These are phyloP conservation scores for Cadophora malorum DNA, from an alignment of 2,329 filamentous ascomycete species.

Conservation along the genomic window DNA sequence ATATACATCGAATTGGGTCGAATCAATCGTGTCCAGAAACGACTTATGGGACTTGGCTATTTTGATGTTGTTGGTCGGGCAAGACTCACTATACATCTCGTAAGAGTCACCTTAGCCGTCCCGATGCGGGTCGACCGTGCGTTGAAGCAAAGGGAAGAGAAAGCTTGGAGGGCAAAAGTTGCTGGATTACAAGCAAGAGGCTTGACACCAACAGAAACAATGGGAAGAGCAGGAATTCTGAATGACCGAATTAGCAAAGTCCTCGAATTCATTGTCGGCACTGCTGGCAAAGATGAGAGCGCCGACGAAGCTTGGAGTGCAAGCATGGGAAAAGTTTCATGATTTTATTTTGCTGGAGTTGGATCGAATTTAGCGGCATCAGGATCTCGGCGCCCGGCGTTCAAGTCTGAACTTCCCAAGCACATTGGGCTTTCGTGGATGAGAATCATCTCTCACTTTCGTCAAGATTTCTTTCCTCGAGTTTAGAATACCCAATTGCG, in stretches of 20 bases:
- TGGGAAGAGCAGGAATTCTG: conserved; percentile 45
- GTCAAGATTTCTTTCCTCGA: neutral
- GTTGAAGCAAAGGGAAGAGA: conserved; percentile 47
- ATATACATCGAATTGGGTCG: conserved; percentile 49
- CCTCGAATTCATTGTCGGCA: conserved; percentile 49
- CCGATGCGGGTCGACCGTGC: conserved; percentile 50
- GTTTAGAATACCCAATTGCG: conserved; percentile 7
- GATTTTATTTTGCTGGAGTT: conserved; percentile 10
- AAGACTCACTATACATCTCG: conserved; percentile 48
- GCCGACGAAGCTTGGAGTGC: conserved; percentile 47
- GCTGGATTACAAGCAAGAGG: conserved; percentile 47
- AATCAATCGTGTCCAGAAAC: conserved; percentile 49
- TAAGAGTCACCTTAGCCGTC: conserved; percentile 48
- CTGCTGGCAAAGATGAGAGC: conserved; percentile 49
- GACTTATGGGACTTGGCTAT: conserved; percentile 48
- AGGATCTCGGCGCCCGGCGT: conserved; percentile 20
- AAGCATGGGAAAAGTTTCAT: conserved; percentile 35
- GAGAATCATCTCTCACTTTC: neutral
- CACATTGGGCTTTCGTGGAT: neutral
- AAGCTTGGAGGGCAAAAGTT: conserved; percentile 47
- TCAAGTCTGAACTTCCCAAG: conserved; percentile 21
- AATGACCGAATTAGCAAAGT: conserved; percentile 50
- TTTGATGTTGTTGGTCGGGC: conserved; percentile 48
- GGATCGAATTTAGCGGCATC: conserved; percentile 29
- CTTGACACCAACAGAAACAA: conserved; percentile 41